A percentile compares a stretch with the other conserved stretches of the same genome.
phyloP scores from a whole-genome alignment of 192 early-diverging fungal species.

The Spinellus fusiger region DNA sequence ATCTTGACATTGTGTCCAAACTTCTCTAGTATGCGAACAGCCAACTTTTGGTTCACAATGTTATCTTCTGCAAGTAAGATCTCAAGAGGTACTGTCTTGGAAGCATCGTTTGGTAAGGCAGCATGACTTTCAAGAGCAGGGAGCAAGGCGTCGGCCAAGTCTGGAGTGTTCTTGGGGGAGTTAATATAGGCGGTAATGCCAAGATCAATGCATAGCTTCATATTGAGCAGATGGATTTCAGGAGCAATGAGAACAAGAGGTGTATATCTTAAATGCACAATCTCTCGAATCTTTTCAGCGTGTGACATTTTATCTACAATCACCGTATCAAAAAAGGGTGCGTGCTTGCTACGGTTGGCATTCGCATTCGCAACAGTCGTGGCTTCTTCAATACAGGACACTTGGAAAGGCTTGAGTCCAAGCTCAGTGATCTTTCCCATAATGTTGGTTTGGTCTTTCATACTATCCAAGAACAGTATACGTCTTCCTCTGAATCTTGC shows the following conservation, averaged over 20 bases:
- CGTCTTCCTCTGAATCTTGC: conserved; percentile 54
- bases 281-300: conserved; percentile 52
- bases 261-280: conserved; percentile 51
- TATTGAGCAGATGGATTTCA: conserved; percentile 47
- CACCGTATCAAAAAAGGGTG: conserved; percentile 55
- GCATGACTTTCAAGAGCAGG: conserved; percentile 66
- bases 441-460: conserved; percentile 39
- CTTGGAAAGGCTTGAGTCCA: conserved; percentile 36
- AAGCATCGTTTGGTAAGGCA: conserved; percentile 48
- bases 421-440: conserved; percentile 46
- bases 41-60: conserved; percentile 78
- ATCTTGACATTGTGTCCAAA: conserved; percentile 73
- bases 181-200: conserved; percentile 66
- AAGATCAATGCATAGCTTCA: conserved; percentile 58
- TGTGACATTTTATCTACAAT: conserved; percentile 55
- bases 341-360: conserved; percentile 23
- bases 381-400: conserved; percentile 44
- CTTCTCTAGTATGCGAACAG: conserved; percentile 63
- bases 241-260: conserved; percentile 66
- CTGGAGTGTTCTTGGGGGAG: conserved; percentile 48
- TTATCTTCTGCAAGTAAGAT: conserved; percentile 83
- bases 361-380: conserved; percentile 22
- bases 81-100: conserved; percentile 55
- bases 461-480: conserved; percentile 57
- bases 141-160: conserved; percentile 60